phyloP scores from a whole-genome alignment of 768 basidiomycete species.

The Thelephora ganbajun region DNA sequence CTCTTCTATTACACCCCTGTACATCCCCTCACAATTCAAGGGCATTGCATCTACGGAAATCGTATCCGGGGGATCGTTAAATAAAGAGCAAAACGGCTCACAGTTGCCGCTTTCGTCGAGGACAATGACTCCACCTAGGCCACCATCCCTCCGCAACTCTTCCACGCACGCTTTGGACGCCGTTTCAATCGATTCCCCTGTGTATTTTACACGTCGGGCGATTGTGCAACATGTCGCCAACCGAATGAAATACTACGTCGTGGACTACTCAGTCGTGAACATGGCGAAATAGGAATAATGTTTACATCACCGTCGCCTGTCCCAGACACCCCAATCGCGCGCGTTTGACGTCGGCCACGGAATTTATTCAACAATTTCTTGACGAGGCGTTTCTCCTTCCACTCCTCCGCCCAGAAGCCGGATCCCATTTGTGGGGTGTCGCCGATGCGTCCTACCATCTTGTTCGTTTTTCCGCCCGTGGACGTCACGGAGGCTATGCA shows the following conservation, averaged over 20 bases:
- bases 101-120: conserved; percentile 59
- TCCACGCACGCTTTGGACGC: conserved; percentile 45
- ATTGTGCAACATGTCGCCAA: conserved; percentile 51
- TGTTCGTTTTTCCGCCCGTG: conserved; percentile 75
- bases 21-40: conserved; percentile 72
- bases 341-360: conserved; percentile 17
- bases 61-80: no score
- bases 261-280: background rate
- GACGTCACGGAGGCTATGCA: conserved; percentile 66
- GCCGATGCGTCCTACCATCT: conserved; percentile 70
- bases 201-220: conserved; percentile 49
- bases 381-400: conserved; percentile 26
- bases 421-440: conserved; percentile 70
- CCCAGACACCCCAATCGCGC: conserved; percentile 63
- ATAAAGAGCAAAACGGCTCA: conserved; percentile 15
- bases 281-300: conserved; percentile 3
- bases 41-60: conserved; percentile 48
- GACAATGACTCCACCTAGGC: conserved; percentile 63
- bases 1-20: conserved; percentile 55
- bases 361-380: conserved; percentile 27
- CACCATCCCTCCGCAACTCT: conserved; percentile 43
- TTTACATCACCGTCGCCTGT: conserved; percentile 78
- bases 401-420: conserved; percentile 81
- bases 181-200: conserved; percentile 37
- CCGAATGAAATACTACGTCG: conserved; percentile 60